Base-by-base conservation (phyloP, 1,284 basidiomycete species). In the Peniophora sp. region DNA sequence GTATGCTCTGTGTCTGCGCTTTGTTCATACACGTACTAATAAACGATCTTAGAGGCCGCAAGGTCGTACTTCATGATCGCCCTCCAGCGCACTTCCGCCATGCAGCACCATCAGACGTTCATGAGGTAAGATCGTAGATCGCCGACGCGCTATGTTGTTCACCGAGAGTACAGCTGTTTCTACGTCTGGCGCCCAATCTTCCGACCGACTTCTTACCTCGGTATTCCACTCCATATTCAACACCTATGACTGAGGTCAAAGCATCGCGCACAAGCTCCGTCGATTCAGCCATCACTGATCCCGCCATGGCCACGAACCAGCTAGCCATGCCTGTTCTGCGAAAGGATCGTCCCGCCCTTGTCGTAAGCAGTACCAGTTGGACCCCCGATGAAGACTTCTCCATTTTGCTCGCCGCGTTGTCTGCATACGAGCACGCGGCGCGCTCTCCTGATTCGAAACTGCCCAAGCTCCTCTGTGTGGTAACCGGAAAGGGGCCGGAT, bases 361-460 rank as follows among this genome's bases (percentile, higher is more conserved):
- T 98, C 18, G 85, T 99, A 18, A 92, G 89, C 23, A 92, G 92
- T 58, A 99, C 97, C 0, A 93, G 89, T 10, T 99, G 97, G 96
- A 99, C 97, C 0, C 84, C 91, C 6, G 97, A 99, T 62, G 97
- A 99, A 67, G 94, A 99, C 65, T 98, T 99, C 57, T 72, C 77
- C 2, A 78, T 97, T 42, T 77, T 99, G 3, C 67, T 97, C 14
- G 72, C 78, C 14, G 91, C 92, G 8, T 69, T 97, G 39, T 62
- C 63, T 6, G 48, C 72, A 23, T 97, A 95, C 63, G 85, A 97
- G 58, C 55, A 61, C 36, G 74, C 71, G 52, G 92, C 85, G 12
- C 56, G 62, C 27, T 50, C 48, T 8, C 36, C 54, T 52, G 46
- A 55, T 32, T 59, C 61, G 18, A 61, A 57, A 36, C 68, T 96